phyloP scores from a whole-genome alignment of 495 filamentous ascomycete species.

The Letharia columbiana region DNA sequence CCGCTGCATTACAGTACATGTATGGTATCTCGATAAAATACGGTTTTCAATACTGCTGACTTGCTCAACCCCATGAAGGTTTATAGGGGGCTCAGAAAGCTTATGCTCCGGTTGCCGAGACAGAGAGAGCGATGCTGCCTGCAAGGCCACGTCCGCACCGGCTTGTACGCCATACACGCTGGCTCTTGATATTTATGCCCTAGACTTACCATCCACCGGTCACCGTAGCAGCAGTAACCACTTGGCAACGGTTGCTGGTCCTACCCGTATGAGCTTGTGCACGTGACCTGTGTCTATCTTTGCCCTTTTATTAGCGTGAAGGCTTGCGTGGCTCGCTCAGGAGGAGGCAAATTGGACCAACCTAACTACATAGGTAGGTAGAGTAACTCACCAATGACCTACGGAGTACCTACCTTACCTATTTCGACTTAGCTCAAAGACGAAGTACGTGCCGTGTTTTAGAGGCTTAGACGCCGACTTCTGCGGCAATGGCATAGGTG shows the following conservation, averaged over 20 bases:
- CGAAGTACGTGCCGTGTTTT: constrained; percentile 2
- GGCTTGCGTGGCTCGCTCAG: too few species aligned
- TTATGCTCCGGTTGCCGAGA: background rate
- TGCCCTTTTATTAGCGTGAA: background rate
- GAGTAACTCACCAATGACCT: too few species aligned
- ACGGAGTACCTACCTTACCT: too few species aligned
- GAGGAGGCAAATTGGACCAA: background rate
- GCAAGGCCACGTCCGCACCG: constrained; percentile 5
- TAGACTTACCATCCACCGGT: background rate
- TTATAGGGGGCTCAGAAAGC: background rate
- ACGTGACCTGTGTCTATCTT: constrained; percentile 3
- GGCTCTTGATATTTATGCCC: background rate
- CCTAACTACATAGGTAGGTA: too few species aligned
- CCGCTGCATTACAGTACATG: background rate
- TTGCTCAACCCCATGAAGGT: background rate
- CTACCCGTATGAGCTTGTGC: background rate
- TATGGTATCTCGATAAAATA: background rate
- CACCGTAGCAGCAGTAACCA: background rate
- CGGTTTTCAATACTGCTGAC: background rate
- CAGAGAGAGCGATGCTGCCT: background rate
- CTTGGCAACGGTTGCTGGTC: background rate
- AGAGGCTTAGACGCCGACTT: background rate
- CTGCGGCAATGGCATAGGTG: background rate
- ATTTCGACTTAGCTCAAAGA: background rate
- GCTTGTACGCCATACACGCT: background rate